Conservation (phyloP, 345 rosid species). For the Geranium brycei region DNA sequence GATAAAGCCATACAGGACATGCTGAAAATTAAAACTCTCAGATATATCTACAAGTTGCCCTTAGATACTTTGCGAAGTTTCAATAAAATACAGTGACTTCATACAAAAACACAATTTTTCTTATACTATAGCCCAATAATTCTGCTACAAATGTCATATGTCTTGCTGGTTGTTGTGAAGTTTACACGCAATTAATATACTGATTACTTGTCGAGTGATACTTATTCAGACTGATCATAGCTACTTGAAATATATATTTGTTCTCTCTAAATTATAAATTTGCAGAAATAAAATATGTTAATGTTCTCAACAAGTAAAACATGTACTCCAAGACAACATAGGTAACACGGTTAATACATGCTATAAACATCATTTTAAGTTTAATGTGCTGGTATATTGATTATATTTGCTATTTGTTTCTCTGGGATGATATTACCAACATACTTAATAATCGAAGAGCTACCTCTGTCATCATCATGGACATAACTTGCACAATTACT, state of each 20-base stretch:
- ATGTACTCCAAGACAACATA: not conserved
- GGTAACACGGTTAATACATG: no score
- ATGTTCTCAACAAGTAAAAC: not conserved
- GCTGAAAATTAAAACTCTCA: no score
- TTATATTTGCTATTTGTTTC: not conserved
- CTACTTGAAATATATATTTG: not conserved
- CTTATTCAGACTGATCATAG: not conserved
- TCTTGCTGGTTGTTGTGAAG: not conserved
- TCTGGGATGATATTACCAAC: not conserved
- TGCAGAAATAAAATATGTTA: not conserved
- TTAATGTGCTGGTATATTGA: not conserved
- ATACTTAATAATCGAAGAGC: not conserved
- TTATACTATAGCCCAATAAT: no score
- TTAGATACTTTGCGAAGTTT: no score
- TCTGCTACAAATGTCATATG: not conserved
- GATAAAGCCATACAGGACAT: no score
- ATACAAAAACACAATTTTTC: no score
- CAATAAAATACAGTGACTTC: not conserved
- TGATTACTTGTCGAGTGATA: not conserved
- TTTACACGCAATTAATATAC: not conserved
- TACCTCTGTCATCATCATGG: not conserved
- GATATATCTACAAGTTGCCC: no score
- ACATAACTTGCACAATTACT: not conserved
- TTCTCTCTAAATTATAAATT: not conserved
- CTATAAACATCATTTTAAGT: not conserved